Evolutionary conservation across 164 flowering plant species (phyloP), one percentile per base, ranked within the genome.

Genomic region (Taxillus chinensis): DNA sequence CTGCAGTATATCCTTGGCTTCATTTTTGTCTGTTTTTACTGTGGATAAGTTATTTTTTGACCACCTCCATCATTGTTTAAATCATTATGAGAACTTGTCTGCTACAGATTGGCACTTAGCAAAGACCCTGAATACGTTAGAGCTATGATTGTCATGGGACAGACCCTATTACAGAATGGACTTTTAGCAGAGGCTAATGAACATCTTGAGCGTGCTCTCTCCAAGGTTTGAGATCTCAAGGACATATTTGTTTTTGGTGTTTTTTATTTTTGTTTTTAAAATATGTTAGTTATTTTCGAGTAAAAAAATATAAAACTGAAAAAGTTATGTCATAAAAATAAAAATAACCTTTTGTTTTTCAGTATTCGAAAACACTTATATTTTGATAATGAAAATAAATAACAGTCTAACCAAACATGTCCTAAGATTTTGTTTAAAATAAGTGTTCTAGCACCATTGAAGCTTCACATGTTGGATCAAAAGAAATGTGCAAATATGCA

Each of bases 51-150:
- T 17, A 17, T 55, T 39, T 8, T 5, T 13, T 16, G 1, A 55
- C 38, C 38, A 27, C 27, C 27, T 27, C 27, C 1, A 27, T 27
- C 27, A 27, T 27, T 27, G 27, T 27, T 27, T 27, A 27, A 27
- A 27, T 27, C 39, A 57, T 57, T 6, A 4, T 13, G 41, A 57
- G 7, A 61, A 27, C 14, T 10, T 39, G 68, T 65, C 64, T 57
- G 4, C 70, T 66, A 11, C 79, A 91, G 99, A 66, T 52, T 83
- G 65, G 99, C 97, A 54, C 80, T 86, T 68, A 71, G 79, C 49
- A 89, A 89, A 73, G 95, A 91, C 71, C 92, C 97, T 46, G 89
- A 78, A 15, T 73, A 74, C 62, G 73, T 77, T 13, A 73, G 74
- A 63, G 89, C 93, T 57, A 62, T 79, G 74, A 65, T 82, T 71